Conservation (phyloP, 108 stramenopile genomes). For the Skeletonema costatum region DNA sequence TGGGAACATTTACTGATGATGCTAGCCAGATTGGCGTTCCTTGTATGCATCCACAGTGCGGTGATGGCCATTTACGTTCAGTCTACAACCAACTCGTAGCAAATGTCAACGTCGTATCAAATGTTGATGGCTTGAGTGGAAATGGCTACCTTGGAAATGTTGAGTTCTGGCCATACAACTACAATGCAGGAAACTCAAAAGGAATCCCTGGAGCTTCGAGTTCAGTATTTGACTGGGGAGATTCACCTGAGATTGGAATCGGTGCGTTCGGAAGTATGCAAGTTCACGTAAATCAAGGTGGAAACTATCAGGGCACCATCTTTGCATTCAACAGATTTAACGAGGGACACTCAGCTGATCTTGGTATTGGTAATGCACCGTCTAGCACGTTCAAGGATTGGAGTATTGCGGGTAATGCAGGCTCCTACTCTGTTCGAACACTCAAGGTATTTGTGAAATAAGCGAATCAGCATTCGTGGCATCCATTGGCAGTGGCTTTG, state of each 20-base stretch:
- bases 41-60: not conserved
- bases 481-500: too few species aligned
- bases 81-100: not conserved
- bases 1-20: not conserved
- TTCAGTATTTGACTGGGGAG: not conserved
- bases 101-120: not conserved
- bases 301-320: constrained; percentile 1
- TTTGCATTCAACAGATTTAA: constrained; percentile 12
- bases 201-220: not conserved
- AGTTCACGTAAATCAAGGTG: not conserved
- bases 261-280: not conserved
- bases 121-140: not conserved
- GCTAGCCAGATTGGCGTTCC: not conserved
- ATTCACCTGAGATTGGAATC: not conserved
- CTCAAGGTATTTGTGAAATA: too few species aligned
- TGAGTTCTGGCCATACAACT: constrained; percentile 6
- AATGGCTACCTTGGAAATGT: not conserved
- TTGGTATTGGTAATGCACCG: constrained; percentile 10
- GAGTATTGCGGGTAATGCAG: constrained; percentile 1
- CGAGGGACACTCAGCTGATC: not conserved
- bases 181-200: not conserved
- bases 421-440: not conserved
- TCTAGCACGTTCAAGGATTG: not conserved
- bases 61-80: not conserved
- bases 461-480: too few species aligned